Evolutionary conservation across 345 rosid species (phyloP).

Genomic region (Laguncularia racemosa): DNA sequence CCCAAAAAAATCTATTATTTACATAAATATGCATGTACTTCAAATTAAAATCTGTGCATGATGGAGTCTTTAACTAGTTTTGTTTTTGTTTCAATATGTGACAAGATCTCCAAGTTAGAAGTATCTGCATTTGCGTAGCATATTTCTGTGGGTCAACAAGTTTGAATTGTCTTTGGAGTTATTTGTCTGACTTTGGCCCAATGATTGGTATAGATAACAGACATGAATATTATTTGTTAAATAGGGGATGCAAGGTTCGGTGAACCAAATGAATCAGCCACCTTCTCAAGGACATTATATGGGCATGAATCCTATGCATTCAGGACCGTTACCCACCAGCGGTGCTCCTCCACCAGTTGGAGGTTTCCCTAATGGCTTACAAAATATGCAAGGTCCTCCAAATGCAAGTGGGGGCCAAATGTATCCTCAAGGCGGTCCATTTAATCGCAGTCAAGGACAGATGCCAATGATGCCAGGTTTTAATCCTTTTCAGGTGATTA

Average conservation of each 20-base stretch:
- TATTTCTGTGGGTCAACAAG: too few relatives aligned
- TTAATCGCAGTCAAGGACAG: slow-evolving; percentile 72
- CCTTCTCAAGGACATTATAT: slow-evolving; percentile 77
- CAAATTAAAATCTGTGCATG: too few relatives aligned
- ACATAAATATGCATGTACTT: too few relatives aligned
- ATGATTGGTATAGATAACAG: neutral
- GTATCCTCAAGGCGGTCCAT: slow-evolving; percentile 71
- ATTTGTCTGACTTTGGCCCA: neutral
- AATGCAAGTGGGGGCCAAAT: slow-evolving; percentile 45
- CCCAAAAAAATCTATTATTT: too few relatives aligned
- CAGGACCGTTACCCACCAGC: slow-evolving; percentile 41
- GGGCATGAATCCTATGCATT: slow-evolving; percentile 59
- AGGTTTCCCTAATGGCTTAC: slow-evolving; percentile 56
- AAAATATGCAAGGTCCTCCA: slow-evolving; percentile 71
- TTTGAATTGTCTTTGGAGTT: neutral
- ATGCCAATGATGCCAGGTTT: slow-evolving; percentile 80
- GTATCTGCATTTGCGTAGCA: too few relatives aligned
- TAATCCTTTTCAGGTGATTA: slow-evolving; percentile 72
- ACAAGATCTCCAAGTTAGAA: too few relatives aligned
- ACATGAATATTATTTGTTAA: neutral
- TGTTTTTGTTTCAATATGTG: too few relatives aligned
- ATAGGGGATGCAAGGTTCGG: slow-evolving; percentile 80
- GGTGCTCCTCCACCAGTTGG: slow-evolving; percentile 49
- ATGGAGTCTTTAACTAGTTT: too few relatives aligned
- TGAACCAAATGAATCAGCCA: slow-evolving; percentile 72